These are phyloP conservation scores for Eucalyptus polyanthemos DNA, from an alignment of 345 rosid genomes.

Conservation along the genomic window DNA sequence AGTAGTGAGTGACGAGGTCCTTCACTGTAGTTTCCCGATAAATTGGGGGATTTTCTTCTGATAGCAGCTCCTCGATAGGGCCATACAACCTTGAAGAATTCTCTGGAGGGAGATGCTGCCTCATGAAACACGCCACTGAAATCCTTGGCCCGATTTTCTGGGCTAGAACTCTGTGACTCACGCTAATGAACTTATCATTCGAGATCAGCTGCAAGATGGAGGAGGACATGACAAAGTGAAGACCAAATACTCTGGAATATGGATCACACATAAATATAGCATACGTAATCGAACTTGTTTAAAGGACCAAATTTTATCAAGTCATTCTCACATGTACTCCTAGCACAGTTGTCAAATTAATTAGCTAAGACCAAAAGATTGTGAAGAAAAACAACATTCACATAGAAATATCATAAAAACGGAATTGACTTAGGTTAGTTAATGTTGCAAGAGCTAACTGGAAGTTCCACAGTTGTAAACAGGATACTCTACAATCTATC, in stretches of 20 bases:
- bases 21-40: slow-evolving; percentile 1
- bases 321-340: neutral
- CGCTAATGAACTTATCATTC: neutral
- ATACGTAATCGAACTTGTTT: neutral
- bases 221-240: neutral
- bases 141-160: slow-evolving; percentile 3
- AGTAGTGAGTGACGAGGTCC: neutral
- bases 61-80: slow-evolving; percentile 16
- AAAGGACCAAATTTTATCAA: neutral
- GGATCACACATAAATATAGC: neutral
- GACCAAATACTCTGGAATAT: neutral
- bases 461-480: neutral
- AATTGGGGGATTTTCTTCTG: slow-evolving; percentile 9
- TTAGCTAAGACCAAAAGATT: neutral
- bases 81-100: slow-evolving; percentile 2
- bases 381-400: neutral
- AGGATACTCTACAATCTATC: neutral
- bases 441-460: neutral
- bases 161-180: neutral
- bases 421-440: neutral
- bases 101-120: neutral
- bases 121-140: slow-evolving; percentile 6
- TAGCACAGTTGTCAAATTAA: neutral
- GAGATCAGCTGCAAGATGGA: neutral
- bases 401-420: neutral